These are phyloP conservation scores for Cladorrhinum sp. DNA, from an alignment of 2,329 filamentous ascomycete species.

Conservation along the genomic window DNA sequence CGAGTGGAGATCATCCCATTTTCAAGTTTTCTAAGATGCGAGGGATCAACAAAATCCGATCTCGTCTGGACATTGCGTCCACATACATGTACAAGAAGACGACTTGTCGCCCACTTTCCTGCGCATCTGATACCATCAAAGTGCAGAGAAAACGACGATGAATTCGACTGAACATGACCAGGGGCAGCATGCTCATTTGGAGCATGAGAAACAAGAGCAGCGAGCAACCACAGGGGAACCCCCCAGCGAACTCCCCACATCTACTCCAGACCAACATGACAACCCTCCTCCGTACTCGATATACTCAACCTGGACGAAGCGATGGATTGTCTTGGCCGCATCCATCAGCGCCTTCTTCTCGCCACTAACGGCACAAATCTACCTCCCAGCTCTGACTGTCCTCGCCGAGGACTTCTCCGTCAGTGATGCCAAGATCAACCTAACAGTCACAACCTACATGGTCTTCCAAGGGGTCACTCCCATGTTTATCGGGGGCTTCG, in stretches of 20 bases:
- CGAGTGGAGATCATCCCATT: too few relatives aligned
- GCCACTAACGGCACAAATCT: conserved; percentile 31
- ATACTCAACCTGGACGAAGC: neutral
- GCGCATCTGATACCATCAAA: neutral
- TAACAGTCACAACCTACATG: conserved; percentile 47
- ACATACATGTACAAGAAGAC: neutral
- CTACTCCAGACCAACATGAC: neutral
- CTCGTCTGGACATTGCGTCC: neutral
- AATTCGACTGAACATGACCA: neutral
- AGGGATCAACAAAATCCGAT: neutral
- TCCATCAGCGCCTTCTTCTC: neutral
- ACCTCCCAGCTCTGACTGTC: conserved; percentile 43
- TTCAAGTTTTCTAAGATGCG: neutral
- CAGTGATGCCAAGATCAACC: conserved; percentile 32
- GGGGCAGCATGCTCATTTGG: neutral
- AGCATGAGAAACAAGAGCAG: neutral
- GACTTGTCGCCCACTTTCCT: neutral
- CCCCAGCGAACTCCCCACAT: neutral
- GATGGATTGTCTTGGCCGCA: neutral
- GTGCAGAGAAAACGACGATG: neutral
- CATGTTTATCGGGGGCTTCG: conserved; percentile 47
- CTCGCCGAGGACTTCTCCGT: conserved; percentile 37
- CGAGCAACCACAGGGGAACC: neutral
- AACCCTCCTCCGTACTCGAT: neutral
- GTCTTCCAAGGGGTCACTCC: conserved; percentile 50